Base-by-base conservation (phyloP, 768 basidiomycete species). In the Mrakia blollopis region DNA sequence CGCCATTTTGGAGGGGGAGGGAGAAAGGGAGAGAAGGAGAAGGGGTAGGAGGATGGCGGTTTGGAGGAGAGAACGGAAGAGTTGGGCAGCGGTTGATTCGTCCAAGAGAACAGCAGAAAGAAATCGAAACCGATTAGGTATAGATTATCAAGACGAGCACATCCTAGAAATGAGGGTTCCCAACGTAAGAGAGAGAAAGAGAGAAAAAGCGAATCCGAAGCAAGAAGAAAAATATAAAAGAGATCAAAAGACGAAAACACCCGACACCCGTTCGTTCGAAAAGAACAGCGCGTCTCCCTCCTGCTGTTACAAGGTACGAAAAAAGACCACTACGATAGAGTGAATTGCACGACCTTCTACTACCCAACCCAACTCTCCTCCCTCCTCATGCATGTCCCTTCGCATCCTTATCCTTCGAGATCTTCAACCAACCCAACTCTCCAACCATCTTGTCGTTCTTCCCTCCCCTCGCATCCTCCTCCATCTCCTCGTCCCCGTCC, bases 381-480 rank as follows among this genome's bases (percentile, higher is more conserved):
- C 25, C 47, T 28, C 30, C 25, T 63, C 35, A 77, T 25, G 76
- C 76, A 63, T 77, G 76, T 13, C 76, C 76, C 67, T 77, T 77
- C 47, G 76, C 76, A 32, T 77, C 57, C 70, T 54, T 63, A 52
- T 77, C 76, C 67, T 77, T 77, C 23, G 71, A 77, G 67, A 78
- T 78, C 67, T 78, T 78, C 23, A 78, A 67, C 68, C 67, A 78
- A 13, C 77, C 77, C 18, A 78, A 57, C 50, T 78, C 54, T 9
- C 77, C 77, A 23, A 78, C 77, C 41, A 76, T 70, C 69, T 41
- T 76, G 30, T 69, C 75, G 23, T 57, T 63, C 41, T 57, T 70
- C 11, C 50, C 75, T 21, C 35, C 50, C 21, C 50, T 9, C 54
- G 44, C 50, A 14, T 50, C 50, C 65, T 71, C 68, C 50, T 37